Evolutionary conservation across 805 yeast genomes (phyloP).

Genomic region (Candida palmyrensis): DNA sequence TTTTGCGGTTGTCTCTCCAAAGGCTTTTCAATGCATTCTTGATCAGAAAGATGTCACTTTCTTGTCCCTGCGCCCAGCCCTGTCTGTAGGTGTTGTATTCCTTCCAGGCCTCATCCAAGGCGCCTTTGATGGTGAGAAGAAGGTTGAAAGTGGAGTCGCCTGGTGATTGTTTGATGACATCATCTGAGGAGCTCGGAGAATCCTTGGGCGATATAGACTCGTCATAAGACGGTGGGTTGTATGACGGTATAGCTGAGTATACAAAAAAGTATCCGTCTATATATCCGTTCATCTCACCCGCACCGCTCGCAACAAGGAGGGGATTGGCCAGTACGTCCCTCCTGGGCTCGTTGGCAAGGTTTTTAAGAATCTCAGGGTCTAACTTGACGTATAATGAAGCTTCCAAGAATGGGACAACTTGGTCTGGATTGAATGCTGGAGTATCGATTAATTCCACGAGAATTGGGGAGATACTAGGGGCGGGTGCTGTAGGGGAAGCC

Average conservation of each 20-base stretch:
- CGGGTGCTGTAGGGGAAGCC: constrained; percentile 20
- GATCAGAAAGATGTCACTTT: constrained; percentile 60
- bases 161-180: constrained; percentile 4
- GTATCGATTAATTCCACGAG: constrained; percentile 69
- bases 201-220: constrained; percentile 7
- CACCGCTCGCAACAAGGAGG: constrained; percentile 70
- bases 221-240: constrained; percentile 56
- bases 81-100: constrained; percentile 54
- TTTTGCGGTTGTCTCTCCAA: constrained; percentile 42
- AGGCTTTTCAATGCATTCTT: constrained; percentile 52
- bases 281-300: constrained; percentile 69
- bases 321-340: constrained; percentile 62
- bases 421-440: constrained; percentile 62
- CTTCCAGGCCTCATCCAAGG: constrained; percentile 69
- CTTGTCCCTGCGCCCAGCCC: constrained; percentile 60
- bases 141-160: constrained; percentile 27
- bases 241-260: constrained; percentile 63
- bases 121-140: constrained; percentile 45
- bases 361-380: constrained; percentile 53
- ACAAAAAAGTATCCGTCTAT: constrained; percentile 71
- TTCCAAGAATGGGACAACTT: constrained; percentile 71
- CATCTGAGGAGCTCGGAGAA: not conserved
- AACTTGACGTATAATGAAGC: constrained; percentile 61
- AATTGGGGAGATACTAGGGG: constrained; percentile 56
- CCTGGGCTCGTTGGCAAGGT: constrained; percentile 60